Conservation (phyloP, 164 flowering plant species). For the Liquidambar formosana region DNA sequence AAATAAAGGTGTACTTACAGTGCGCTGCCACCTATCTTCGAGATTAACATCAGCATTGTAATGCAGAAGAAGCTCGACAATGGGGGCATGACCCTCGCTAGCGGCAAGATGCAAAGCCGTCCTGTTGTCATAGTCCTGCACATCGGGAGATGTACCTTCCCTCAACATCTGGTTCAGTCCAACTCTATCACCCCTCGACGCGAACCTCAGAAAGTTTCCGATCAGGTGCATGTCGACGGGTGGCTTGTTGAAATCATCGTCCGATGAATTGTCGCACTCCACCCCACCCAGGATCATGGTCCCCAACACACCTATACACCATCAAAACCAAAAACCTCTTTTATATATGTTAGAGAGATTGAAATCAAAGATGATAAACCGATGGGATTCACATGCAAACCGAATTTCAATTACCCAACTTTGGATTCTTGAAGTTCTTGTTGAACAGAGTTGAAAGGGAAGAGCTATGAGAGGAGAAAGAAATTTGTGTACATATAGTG, state of each 20-base stretch:
- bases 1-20: conserved; percentile 32
- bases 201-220: conserved; percentile 61
- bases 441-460: background rate
- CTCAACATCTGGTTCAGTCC: conserved; percentile 60
- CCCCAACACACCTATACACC: background rate
- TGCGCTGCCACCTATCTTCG: conserved; percentile 52
- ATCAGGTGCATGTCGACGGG: conserved; percentile 61
- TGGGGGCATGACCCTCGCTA: conserved; percentile 62
- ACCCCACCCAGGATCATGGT: conserved; percentile 1
- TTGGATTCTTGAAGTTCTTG: background rate
- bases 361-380: no score
- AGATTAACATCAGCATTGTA: conserved; percentile 56
- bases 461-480: background rate
- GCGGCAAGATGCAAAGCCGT: conserved; percentile 75
- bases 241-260: no score
- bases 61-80: conserved; percentile 56
- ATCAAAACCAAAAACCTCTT: no score
- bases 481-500: background rate
- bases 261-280: conserved; percentile 1
- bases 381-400: no score
- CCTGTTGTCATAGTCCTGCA: conserved; percentile 57
- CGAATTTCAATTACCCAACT: no score
- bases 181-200: conserved; percentile 60
- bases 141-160: conserved; percentile 49
- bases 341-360: no score